These are phyloP conservation scores for Pestalotiopsis sp. DNA, from an alignment of 2,329 filamentous ascomycete species.

Conservation along the genomic window DNA sequence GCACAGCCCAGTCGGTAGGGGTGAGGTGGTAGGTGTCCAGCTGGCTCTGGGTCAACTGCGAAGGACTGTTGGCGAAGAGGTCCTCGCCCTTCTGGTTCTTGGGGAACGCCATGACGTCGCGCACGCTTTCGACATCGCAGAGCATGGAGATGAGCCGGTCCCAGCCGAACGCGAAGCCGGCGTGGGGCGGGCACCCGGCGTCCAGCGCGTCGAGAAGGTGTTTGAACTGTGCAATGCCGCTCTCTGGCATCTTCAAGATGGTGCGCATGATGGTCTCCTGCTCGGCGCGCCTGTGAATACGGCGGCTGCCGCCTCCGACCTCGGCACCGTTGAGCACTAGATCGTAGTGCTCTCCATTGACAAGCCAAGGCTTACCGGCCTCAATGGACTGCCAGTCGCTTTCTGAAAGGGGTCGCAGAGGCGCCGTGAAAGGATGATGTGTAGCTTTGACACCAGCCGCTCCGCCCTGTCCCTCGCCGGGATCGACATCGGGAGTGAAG, in stretches of 20 bases:
- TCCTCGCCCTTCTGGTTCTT: slow-evolving; percentile 93
- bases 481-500: slow-evolving; percentile 68
- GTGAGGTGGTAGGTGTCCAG: slow-evolving; percentile 47
- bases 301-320: slow-evolving; percentile 86
- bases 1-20: not conserved
- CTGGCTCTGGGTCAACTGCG: slow-evolving; percentile 60
- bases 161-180: slow-evolving; percentile 89
- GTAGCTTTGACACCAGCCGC: slow-evolving; percentile 79
- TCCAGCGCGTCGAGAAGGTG: slow-evolving; percentile 82
- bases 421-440: slow-evolving; percentile 95
- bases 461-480: slow-evolving; percentile 77
- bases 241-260: slow-evolving; percentile 74
- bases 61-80: slow-evolving; percentile 76
- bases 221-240: slow-evolving; percentile 75
- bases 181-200: slow-evolving; percentile 90
- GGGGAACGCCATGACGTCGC: slow-evolving; percentile 95
- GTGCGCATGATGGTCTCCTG: slow-evolving; percentile 85
- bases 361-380: slow-evolving; percentile 57
- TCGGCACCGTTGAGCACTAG: slow-evolving; percentile 95
- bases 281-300: slow-evolving; percentile 82
- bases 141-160: slow-evolving; percentile 83
- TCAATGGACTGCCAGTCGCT: slow-evolving; percentile 68
- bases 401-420: slow-evolving; percentile 69
- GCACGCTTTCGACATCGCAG: slow-evolving; percentile 72
- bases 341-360: slow-evolving; percentile 88